Evolutionary conservation across 441 rosid species (phyloP).

Genomic region (Populus tomentosa): DNA sequence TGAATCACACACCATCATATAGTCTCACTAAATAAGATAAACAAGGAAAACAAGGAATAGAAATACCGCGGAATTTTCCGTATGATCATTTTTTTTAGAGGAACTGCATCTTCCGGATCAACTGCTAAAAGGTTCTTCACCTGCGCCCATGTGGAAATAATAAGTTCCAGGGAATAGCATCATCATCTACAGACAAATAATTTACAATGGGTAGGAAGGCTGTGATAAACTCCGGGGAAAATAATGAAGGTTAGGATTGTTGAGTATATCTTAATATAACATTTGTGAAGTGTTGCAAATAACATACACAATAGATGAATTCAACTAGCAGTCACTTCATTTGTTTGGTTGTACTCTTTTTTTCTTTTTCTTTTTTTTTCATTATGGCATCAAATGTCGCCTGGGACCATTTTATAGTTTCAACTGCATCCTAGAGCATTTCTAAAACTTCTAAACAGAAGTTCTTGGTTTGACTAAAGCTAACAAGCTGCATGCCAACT

Average conservation of each 20-base stretch:
- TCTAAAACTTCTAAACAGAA: background rate
- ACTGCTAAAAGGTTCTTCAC: conserved; percentile 77
- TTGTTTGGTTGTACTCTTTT: background rate
- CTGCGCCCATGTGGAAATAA: conserved; percentile 33
- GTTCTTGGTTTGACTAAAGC: background rate
- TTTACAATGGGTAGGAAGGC: background rate
- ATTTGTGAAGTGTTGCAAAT: background rate
- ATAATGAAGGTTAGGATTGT: background rate
- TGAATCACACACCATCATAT: background rate
- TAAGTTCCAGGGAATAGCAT: conserved; percentile 1
- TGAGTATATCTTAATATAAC: background rate
- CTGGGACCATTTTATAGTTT: background rate
- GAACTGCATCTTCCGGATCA: conserved; percentile 64
- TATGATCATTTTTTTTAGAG: conserved; percentile 71
- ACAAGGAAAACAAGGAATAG: background rate
- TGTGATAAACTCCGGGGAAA: background rate
- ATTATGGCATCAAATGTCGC: background rate
- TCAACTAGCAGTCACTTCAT: background rate
- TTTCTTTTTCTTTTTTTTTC: background rate
- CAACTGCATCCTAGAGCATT: background rate
- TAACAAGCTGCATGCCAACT: background rate
- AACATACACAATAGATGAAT: background rate
- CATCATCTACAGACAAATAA: background rate
- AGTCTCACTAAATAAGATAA: background rate
- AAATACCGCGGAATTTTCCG: conserved; percentile 84